phyloP scores from a whole-genome alignment of 768 basidiomycete species.

The Lyophyllum atratum region DNA sequence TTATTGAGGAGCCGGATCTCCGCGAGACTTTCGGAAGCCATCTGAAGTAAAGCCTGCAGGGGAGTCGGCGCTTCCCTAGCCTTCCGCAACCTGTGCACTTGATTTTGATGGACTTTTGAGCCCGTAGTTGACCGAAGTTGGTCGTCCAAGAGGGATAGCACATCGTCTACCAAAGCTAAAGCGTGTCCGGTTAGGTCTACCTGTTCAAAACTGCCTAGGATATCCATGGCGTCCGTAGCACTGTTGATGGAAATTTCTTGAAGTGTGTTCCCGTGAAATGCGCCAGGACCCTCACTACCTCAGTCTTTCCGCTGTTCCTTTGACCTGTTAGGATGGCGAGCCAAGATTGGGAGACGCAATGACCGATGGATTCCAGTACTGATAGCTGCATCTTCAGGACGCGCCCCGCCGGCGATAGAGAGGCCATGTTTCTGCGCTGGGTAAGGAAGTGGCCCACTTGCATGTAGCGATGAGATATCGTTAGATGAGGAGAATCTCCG shows the following conservation, averaged over 20 bases:
- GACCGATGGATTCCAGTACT: conserved; percentile 73
- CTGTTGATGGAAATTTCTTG: conserved; percentile 79
- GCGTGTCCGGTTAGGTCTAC: conserved; percentile 56
- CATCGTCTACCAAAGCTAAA: conserved; percentile 37
- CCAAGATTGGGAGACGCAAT: conserved; percentile 77
- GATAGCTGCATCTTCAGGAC: conserved; percentile 65
- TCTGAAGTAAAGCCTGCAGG: conserved; percentile 11
- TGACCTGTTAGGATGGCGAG: conserved; percentile 86
- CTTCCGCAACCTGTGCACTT: conserved; percentile 21
- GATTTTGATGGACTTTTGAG: conserved; percentile 26
- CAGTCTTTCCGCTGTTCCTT: conserved; percentile 77
- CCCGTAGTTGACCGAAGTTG: conserved; percentile 36
- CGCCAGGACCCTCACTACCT: conserved; percentile 69
- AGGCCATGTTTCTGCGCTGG: conserved; percentile 35
- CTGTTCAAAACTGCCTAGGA: conserved; percentile 96
- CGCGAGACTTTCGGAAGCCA: conserved; percentile 17
- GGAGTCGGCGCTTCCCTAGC: conserved; percentile 13
- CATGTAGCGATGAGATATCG: conserved; percentile 47
- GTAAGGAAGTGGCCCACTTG: conserved; percentile 68
- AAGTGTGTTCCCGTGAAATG: conserved; percentile 61
- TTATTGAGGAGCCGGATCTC: conserved; percentile 5
- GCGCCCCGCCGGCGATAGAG: conserved; percentile 43
- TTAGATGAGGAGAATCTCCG: conserved; percentile 34
- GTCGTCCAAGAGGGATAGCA: conserved; percentile 38
- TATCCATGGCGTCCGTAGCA: conserved; percentile 90